phyloP scores from a whole-genome alignment of 257 asterid genomes.

The Asclepias syriaca region DNA sequence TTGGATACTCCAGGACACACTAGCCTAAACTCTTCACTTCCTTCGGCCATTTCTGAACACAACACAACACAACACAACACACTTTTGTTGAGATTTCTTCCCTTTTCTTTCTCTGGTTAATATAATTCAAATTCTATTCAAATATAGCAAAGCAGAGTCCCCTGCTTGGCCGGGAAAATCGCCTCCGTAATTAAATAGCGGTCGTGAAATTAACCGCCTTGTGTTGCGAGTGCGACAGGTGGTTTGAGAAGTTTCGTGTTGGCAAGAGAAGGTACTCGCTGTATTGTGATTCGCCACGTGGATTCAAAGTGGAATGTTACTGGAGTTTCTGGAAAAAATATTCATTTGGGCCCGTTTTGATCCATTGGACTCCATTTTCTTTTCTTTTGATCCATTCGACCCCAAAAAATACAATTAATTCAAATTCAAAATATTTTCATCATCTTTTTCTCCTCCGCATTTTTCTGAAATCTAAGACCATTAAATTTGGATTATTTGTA shows the following conservation, averaged over 20 bases:
- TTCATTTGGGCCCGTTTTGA: too few species aligned
- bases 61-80: too few species aligned
- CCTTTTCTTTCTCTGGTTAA: not conserved
- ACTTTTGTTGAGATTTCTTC: not conserved
- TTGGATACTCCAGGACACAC: conserved; percentile 33
- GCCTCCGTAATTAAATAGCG: not conserved
- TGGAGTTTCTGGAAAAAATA: not conserved
- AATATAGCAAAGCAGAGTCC: not conserved
- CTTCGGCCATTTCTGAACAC: conserved; percentile 32
- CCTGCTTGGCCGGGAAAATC: not conserved
- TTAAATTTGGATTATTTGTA: too few species aligned
- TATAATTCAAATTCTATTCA: too few species aligned
- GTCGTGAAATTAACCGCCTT: not conserved
- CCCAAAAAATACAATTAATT: too few species aligned
- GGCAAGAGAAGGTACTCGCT: conserved; percentile 16
- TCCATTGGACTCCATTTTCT: too few species aligned
- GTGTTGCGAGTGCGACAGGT: conserved; percentile 16
- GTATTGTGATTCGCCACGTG: conserved; percentile 7
- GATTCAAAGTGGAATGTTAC: conserved; percentile 8
- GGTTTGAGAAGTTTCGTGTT: conserved; percentile 25
- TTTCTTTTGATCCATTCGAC: too few species aligned
- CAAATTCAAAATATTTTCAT: too few species aligned
- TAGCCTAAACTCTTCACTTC: conserved; percentile 60
- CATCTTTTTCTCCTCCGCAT: too few species aligned
- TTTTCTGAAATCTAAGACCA: too few species aligned